A percentile compares a stretch with the other conserved stretches of the same genome.
Evolutionary conservation across 495 filamentous ascomycete genomes (phyloP).

Genomic region (Hypoxylon rickii): DNA sequence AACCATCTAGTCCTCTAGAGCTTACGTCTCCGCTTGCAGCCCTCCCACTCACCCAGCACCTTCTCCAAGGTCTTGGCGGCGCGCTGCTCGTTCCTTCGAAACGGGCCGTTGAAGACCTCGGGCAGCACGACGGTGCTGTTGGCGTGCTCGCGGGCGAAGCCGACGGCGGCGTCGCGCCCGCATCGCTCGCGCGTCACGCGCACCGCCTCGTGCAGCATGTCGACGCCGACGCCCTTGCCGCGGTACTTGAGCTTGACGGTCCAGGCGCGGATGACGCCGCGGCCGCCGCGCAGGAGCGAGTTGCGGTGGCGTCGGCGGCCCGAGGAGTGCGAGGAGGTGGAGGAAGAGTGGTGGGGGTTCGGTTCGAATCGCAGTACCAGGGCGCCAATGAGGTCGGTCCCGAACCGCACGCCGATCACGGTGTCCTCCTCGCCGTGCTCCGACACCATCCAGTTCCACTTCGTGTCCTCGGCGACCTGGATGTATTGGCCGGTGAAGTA

Average conservation of each 20-base stretch:
- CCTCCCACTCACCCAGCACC: slow-evolving; percentile 48
- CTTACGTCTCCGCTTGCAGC: slow-evolving; percentile 43
- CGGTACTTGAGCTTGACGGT: slow-evolving; percentile 71
- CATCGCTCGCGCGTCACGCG: slow-evolving; percentile 58
- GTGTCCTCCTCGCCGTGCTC: slow-evolving; percentile 45
- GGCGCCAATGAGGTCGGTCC: slow-evolving; percentile 47
- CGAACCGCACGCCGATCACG: slow-evolving; percentile 48
- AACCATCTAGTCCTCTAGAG: slow-evolving; percentile 11
- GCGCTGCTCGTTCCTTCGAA: slow-evolving; percentile 60
- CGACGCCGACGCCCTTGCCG: slow-evolving; percentile 66
- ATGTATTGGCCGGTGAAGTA: slow-evolving; percentile 48
- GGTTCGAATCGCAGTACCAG: slow-evolving; percentile 49
- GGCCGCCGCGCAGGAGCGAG: slow-evolving; percentile 45
- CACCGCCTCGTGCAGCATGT: slow-evolving; percentile 70
- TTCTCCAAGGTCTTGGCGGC: slow-evolving; percentile 57
- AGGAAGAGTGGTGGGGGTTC: slow-evolving; percentile 35
- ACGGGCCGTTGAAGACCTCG: slow-evolving; percentile 60
- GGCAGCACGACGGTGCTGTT: slow-evolving; percentile 66
- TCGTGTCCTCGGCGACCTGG: slow-evolving; percentile 42
- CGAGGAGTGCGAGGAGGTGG: too few relatives aligned
- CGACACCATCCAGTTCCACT: slow-evolving; percentile 44
- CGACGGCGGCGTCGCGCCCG: slow-evolving; percentile 61
- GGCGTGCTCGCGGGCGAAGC: slow-evolving; percentile 71
- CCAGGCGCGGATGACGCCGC: slow-evolving; percentile 72
- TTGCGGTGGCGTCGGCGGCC: too few relatives aligned